These are phyloP conservation scores for Chaetothyriales sp. DNA, from an alignment of 2,329 filamentous ascomycete genomes.

Conservation along the genomic window DNA sequence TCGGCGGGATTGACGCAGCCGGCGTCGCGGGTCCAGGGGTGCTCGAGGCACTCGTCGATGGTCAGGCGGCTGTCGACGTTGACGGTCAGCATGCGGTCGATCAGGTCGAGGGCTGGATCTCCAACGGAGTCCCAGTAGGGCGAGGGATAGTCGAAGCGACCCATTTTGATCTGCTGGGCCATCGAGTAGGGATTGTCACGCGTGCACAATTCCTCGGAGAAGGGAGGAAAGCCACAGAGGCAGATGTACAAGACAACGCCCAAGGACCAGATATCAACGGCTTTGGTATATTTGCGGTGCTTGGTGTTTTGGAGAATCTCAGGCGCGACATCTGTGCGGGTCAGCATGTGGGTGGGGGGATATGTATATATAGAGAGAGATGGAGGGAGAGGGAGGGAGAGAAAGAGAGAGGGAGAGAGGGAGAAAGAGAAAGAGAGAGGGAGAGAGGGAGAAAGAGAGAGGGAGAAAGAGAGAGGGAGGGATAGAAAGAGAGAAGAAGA, in stretches of 20 bases:
- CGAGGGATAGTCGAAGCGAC: constrained; percentile 84
- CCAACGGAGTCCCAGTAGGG: constrained; percentile 89
- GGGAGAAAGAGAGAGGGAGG: too few species aligned
- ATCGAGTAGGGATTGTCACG: constrained; percentile 72
- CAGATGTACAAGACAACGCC: constrained; percentile 98
- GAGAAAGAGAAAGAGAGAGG: too few species aligned
- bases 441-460: too few species aligned
- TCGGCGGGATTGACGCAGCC: constrained; percentile 50
- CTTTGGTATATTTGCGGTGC: constrained; percentile 79
- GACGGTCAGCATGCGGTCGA: constrained; percentile 87
- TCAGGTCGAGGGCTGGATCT: constrained; percentile 79
- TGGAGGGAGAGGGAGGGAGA: too few species aligned
- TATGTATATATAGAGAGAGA: too few species aligned
- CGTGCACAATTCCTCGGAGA: constrained; percentile 82
- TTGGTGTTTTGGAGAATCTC: constrained; percentile 78
- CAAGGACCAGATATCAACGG: constrained; percentile 91
- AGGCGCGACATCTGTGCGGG: constrained; percentile 61
- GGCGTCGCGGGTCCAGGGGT: constrained; percentile 64
- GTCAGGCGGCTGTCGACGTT: constrained; percentile 72
- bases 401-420: too few species aligned
- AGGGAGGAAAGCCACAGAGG: constrained; percentile 90
- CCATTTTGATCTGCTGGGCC: constrained; percentile 78
- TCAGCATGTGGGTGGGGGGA: constrained; percentile 9
- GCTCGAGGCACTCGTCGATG: constrained; percentile 77
- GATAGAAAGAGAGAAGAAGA: too few species aligned